Conservation (phyloP, 148 eudicot species). For the Fagopyrum esculentum region DNA sequence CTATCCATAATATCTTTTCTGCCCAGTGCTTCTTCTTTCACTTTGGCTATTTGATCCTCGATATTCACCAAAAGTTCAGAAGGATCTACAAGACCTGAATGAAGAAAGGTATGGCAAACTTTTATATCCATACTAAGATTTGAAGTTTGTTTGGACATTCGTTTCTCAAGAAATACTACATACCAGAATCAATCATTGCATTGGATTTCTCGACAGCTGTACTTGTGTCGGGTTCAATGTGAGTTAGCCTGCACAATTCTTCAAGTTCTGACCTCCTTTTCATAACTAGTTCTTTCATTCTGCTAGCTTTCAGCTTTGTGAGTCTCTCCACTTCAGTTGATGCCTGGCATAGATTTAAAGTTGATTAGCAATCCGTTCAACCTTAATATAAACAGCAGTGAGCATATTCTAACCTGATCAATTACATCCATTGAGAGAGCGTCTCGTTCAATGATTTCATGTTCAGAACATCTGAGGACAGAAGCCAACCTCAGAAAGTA, state of each 20-base stretch:
- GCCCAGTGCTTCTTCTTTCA: slow-evolving; percentile 55
- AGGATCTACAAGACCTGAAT: slow-evolving; percentile 64
- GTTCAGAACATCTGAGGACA: not conserved
- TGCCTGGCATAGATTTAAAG: slow-evolving; percentile 26
- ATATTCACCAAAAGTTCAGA: slow-evolving; percentile 55
- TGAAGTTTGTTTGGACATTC: not conserved
- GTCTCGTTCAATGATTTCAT: slow-evolving; percentile 10
- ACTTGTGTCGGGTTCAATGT: slow-evolving; percentile 59
- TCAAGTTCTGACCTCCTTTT: slow-evolving; percentile 59
- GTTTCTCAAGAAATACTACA: not conserved
- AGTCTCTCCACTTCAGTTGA: slow-evolving; percentile 67
- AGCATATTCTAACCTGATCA: slow-evolving; percentile 11
- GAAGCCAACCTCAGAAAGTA: slow-evolving; percentile 11
- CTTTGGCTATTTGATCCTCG: slow-evolving; percentile 49
- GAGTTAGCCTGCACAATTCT: slow-evolving; percentile 40
- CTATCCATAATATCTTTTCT: slow-evolving; percentile 61
- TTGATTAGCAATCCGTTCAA: not conserved
- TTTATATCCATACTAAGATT: not conserved
- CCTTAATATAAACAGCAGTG: not conserved
- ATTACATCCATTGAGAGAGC: slow-evolving; percentile 15
- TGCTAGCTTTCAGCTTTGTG: slow-evolving; percentile 48
- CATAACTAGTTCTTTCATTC: slow-evolving; percentile 64
- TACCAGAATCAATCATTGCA: slow-evolving; percentile 71
- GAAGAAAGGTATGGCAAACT: not conserved
- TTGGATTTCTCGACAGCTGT: slow-evolving; percentile 57